A percentile compares a stretch with the other conserved stretches of the same genome.
phyloP scores from a whole-genome alignment of 129 eudicot species.

The Flaveria sonorensis region DNA sequence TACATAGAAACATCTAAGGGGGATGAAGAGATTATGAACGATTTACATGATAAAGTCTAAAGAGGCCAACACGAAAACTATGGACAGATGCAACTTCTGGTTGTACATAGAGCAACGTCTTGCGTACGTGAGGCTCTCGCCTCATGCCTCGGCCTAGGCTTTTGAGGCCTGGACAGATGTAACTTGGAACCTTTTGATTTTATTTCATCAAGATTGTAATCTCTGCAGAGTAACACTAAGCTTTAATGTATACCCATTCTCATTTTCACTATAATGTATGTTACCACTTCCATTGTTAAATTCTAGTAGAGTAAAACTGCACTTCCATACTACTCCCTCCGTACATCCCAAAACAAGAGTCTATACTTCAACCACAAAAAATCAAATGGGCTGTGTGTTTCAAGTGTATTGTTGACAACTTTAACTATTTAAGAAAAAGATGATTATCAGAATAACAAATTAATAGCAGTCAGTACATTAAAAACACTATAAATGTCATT shows the following conservation, averaged over 20 bases:
- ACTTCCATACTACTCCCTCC: neutral
- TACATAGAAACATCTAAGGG: too few species aligned
- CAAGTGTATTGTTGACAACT: neutral
- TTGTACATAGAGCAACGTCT: too few species aligned
- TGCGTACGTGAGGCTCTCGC: too few species aligned
- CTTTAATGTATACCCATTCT: neutral
- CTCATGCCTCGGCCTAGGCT: too few species aligned
- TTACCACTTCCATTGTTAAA: neutral
- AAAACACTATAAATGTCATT: neutral
- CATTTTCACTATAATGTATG: neutral
- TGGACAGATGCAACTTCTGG: too few species aligned
- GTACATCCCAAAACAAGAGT: slow-evolving; percentile 16
- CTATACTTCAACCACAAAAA: neutral
- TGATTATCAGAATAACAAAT: neutral
- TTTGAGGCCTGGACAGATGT: neutral
- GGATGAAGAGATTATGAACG: too few species aligned
- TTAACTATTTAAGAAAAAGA: slow-evolving; percentile 4
- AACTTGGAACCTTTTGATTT: slow-evolving; percentile 1
- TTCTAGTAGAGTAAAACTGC: neutral
- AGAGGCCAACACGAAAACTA: too few species aligned
- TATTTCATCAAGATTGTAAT: neutral
- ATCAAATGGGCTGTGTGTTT: neutral
- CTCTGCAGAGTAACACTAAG: slow-evolving; percentile 20
- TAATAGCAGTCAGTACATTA: neutral
- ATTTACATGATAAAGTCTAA: too few species aligned